A percentile compares a stretch with the other conserved stretches of the same genome.
Conservation (phyloP, 129 eudicot species). For the Arctium minus region DNA sequence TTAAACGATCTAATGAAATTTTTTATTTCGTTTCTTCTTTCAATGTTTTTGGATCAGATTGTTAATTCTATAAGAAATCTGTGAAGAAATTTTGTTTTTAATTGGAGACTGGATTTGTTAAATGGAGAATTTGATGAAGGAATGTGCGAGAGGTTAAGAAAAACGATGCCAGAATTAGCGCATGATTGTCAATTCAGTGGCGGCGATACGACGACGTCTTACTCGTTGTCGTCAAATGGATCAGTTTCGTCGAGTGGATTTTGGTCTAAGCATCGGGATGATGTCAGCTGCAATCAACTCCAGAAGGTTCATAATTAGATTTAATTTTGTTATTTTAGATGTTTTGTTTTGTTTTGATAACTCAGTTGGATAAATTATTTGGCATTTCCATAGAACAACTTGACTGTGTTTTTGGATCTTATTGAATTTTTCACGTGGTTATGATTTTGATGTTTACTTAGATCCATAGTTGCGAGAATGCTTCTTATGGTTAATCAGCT, state of each 20-base stretch:
- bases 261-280: constrained; percentile 83
- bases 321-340: neutral
- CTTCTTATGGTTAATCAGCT: neutral
- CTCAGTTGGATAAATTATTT: neutral
- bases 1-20: neutral
- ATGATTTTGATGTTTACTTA: neutral
- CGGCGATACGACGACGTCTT: constrained; percentile 38
- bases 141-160: constrained; percentile 21
- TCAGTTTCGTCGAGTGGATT: constrained; percentile 56
- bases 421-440: neutral
- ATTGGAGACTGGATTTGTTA: constrained; percentile 12
- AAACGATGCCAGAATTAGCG: constrained; percentile 77
- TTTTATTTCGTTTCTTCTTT: neutral
- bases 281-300: constrained; percentile 73
- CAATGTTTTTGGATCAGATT: constrained; percentile 23
- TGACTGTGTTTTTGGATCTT: constrained; percentile 22
- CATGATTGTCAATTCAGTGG: constrained; percentile 36
- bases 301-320: constrained; percentile 62
- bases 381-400: constrained; percentile 9
- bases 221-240: constrained; percentile 43
- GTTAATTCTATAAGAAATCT: constrained; percentile 18
- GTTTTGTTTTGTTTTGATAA: neutral
- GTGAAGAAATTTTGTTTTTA: constrained; percentile 13
- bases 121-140: constrained; percentile 25
- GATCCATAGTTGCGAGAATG: neutral